Conservation (phyloP, 768 basidiomycete genomes). For the Clavaria fumosa region DNA sequence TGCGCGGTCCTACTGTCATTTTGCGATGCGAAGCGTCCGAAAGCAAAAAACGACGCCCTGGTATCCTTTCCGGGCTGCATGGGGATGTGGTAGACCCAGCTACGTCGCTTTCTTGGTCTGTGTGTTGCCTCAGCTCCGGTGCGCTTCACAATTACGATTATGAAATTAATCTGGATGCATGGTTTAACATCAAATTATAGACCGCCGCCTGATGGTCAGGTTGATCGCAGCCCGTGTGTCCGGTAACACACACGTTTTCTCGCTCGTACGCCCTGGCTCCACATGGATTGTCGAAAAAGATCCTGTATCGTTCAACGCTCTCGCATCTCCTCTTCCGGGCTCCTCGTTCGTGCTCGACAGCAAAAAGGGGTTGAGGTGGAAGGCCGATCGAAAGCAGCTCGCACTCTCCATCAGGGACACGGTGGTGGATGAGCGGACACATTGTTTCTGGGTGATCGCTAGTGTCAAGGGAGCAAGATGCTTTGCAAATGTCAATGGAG, state of each 20-base stretch:
- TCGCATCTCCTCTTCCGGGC: constrained; percentile 29
- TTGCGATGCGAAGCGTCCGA: constrained; percentile 29
- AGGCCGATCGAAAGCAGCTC: constrained; percentile 30
- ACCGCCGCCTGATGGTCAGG: constrained; percentile 33
- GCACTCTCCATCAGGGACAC: constrained; percentile 19
- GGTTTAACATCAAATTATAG: constrained; percentile 15
- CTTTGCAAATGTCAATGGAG: constrained; percentile 44
- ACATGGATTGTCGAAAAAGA: constrained; percentile 23
- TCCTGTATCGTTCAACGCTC: constrained; percentile 23
- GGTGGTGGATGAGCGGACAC: constrained; percentile 10
- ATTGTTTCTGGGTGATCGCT: constrained; percentile 30
- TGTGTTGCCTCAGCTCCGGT: constrained; percentile 43
- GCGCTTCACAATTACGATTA: background rate
- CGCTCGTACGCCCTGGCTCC: constrained; percentile 25
- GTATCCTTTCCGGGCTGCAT: constrained; percentile 20
- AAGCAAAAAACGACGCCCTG: constrained; percentile 24
- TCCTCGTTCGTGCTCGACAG: constrained; percentile 40
- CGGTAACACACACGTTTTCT: constrained; percentile 46
- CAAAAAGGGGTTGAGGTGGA: constrained; percentile 31
- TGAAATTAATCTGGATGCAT: background rate
- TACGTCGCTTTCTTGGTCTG: constrained; percentile 48
- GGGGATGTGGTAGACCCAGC: constrained; percentile 29
- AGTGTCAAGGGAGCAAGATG: constrained; percentile 45
- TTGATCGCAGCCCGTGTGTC: constrained; percentile 46
- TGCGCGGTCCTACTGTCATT: constrained; percentile 59